Percentiles rank a stretch among this genome's conserved stretches.
phyloP scores from a whole-genome alignment of 352 stramenopile genomes.

The Globisporangium recalcitrans region DNA sequence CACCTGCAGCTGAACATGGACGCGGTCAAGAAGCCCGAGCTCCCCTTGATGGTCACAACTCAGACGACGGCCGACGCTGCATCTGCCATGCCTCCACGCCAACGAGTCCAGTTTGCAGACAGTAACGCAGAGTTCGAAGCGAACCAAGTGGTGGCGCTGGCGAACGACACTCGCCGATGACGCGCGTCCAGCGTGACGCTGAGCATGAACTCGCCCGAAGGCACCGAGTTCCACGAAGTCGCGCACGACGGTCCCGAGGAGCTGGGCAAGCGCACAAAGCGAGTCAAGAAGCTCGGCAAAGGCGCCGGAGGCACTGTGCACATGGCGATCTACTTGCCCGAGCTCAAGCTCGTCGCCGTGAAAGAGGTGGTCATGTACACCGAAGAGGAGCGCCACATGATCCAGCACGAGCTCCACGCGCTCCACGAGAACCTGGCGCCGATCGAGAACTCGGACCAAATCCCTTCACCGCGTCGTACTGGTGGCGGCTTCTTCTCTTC shows the following conservation, averaged over 20 bases:
- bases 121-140: background rate
- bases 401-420: conserved; percentile 84
- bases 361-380: conserved; percentile 86
- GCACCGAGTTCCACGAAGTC: conserved; percentile 70
- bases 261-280: conserved; percentile 56
- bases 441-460: conserved; percentile 26
- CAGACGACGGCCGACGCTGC: background rate
- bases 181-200: conserved; percentile 54
- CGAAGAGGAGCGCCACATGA: conserved; percentile 70
- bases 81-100: background rate
- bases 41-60: conserved; percentile 37
- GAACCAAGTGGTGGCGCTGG: background rate
- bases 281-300: conserved; percentile 67
- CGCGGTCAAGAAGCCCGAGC: conserved; percentile 23
- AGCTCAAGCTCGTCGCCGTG: conserved; percentile 79
- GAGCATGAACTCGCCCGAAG: conserved; percentile 55
- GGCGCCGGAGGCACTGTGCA: conserved; percentile 83
- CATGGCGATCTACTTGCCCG: conserved; percentile 76
- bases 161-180: conserved; percentile 13
- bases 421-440: conserved; percentile 79
- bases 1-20: conserved; percentile 53
- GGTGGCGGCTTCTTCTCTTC: conserved; percentile 10
- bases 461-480: background rate
- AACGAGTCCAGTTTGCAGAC: conserved; percentile 12
- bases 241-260: conserved; percentile 62